A percentile compares a stretch with the other conserved stretches of the same genome.
phyloP scores from a whole-genome alignment of 441 rosid genomes.

The Mallotus japonicus region DNA sequence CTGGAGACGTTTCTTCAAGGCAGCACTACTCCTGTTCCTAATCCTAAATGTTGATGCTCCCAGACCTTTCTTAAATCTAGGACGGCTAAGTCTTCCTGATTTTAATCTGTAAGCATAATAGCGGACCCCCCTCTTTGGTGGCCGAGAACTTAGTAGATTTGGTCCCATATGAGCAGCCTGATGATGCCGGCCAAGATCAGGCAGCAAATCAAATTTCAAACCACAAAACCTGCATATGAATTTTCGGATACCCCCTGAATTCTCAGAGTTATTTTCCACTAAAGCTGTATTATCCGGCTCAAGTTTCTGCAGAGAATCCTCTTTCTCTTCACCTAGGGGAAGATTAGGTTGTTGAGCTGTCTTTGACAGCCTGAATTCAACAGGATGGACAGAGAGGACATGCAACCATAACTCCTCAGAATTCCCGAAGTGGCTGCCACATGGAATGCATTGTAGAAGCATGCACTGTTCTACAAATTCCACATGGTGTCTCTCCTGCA shows the following conservation, averaged over 20 bases:
- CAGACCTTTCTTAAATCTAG: constrained; percentile 78
- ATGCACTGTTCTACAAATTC: constrained; percentile 92
- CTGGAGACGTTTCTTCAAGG: constrained; percentile 75
- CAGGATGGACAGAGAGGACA: constrained; percentile 68
- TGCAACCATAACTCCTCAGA: constrained; percentile 78
- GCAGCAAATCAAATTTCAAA: constrained; percentile 80
- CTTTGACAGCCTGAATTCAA: constrained; percentile 51
- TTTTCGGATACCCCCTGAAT: constrained; percentile 45
- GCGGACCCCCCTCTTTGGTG: constrained; percentile 66
- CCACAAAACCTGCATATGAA: constrained; percentile 89
- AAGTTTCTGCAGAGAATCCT: constrained; percentile 38
- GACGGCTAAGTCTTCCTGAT: constrained; percentile 91
- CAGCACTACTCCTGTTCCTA: constrained; percentile 60
- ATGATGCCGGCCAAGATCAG: constrained; percentile 99
- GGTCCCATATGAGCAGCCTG: constrained; percentile 97
- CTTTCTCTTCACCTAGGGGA: constrained; percentile 27
- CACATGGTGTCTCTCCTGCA: constrained; percentile 90
- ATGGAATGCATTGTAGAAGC: constrained; percentile 95
- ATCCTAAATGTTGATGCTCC: constrained; percentile 80
- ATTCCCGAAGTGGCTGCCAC: constrained; percentile 90
- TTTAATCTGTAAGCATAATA: constrained; percentile 71
- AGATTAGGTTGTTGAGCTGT: constrained; percentile 36
- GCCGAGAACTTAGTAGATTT: constrained; percentile 53
- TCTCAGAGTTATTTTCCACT: constrained; percentile 44
- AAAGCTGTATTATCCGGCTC: constrained; percentile 38